Percentiles rank a stretch among this genome's conserved stretches.
Conservation (phyloP, 2,329 filamentous ascomycete species). For the Albophoma yamanashiensis region DNA sequence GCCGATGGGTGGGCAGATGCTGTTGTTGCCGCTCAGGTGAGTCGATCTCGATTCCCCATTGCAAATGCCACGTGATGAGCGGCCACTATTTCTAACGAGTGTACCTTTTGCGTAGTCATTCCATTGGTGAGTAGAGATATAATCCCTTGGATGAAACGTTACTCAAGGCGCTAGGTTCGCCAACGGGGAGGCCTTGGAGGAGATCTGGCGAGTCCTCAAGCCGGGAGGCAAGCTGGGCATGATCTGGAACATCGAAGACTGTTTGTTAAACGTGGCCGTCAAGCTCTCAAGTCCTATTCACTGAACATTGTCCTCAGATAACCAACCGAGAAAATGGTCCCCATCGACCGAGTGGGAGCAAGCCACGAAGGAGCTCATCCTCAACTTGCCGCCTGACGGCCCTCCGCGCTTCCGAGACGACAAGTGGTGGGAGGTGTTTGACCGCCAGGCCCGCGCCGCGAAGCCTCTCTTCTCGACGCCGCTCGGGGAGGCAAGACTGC, state of each 20-base stretch:
- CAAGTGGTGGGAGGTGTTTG: slow-evolving; percentile 55
- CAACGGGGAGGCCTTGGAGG: slow-evolving; percentile 46
- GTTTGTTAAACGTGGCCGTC: slow-evolving; percentile 26
- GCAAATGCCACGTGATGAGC: neutral
- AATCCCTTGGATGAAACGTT: neutral
- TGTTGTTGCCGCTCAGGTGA: slow-evolving; percentile 57
- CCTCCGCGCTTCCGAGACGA: slow-evolving; percentile 54
- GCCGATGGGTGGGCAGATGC: slow-evolving; percentile 51
- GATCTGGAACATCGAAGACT: slow-evolving; percentile 68
- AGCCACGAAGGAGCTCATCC: slow-evolving; percentile 47
- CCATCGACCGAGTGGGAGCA: slow-evolving; percentile 51
- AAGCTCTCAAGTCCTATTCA: neutral
- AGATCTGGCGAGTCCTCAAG: slow-evolving; percentile 57
- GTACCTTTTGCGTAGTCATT: slow-evolving; percentile 24
- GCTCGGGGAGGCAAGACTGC: slow-evolving; percentile 43
- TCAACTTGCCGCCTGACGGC: slow-evolving; percentile 40
- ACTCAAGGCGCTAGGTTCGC: slow-evolving; percentile 46
- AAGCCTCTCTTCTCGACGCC: slow-evolving; percentile 48
- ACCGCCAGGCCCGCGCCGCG: slow-evolving; percentile 38
- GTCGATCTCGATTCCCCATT: slow-evolving; percentile 8
- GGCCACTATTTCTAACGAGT: neutral
- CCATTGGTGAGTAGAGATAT: slow-evolving; percentile 36
- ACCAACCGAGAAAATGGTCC: slow-evolving; percentile 46
- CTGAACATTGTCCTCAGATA: slow-evolving; percentile 34
- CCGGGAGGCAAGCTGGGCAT: slow-evolving; percentile 50